A percentile compares a stretch with the other conserved stretches of the same genome.
phyloP scores from a whole-genome alignment of 1,284 basidiomycete species.

The Vanrija sp. region DNA sequence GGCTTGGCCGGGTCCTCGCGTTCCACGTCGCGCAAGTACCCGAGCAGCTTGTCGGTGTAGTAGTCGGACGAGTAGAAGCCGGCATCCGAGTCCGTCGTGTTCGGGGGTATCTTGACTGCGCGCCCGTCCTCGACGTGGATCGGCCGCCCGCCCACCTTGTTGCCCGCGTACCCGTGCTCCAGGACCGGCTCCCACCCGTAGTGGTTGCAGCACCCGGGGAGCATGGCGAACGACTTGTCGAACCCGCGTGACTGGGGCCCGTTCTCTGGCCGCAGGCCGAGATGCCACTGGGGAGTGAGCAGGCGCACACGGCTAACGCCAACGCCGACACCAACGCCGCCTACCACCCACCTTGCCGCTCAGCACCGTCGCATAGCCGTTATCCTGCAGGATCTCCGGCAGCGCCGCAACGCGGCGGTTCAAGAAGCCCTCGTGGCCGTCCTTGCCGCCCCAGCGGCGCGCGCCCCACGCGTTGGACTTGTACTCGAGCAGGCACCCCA shows the following conservation, averaged over 20 bases:
- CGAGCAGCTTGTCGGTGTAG: conserved; percentile 27
- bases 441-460: conserved; percentile 5
- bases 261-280: conserved; percentile 28
- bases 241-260: conserved; percentile 32
- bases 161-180: conserved; percentile 4
- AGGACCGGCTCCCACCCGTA: conserved; percentile 21
- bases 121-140: conserved; percentile 1
- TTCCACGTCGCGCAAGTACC: conserved; percentile 24
- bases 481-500: conserved; percentile 7
- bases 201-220: conserved; percentile 36
- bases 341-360: conserved; percentile 7
- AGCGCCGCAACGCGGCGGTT: conserved; percentile 26
- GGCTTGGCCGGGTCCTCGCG: conserved; percentile 13
- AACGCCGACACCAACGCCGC: no score
- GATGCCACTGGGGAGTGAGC: conserved; percentile 31
- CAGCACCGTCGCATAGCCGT: conserved; percentile 15
- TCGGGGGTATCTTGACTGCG: background rate
- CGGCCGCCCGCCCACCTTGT: conserved; percentile 9
- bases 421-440: conserved; percentile 4
- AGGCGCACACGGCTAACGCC: background rate
- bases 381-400: conserved; percentile 28
- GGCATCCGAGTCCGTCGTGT: background rate
- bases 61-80: conserved; percentile 31
- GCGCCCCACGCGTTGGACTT: conserved; percentile 1
- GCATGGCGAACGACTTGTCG: conserved; percentile 25